Conservation (phyloP, 805 yeast genomes). For the Barnettozyma pratensis region DNA sequence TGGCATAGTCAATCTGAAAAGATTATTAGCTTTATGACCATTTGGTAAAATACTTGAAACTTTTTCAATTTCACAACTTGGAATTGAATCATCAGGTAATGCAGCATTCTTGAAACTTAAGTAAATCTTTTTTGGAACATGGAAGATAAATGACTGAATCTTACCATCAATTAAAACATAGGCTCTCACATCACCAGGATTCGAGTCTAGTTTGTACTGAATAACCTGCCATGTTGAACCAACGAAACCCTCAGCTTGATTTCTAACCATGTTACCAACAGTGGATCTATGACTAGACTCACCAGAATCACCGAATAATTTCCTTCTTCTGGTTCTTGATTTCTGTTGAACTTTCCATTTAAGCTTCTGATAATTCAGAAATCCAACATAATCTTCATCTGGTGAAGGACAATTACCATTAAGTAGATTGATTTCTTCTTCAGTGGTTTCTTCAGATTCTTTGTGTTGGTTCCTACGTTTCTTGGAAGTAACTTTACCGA, state of each 20-base stretch:
- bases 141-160: conserved; percentile 67
- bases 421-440: conserved; percentile 46
- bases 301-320: conserved; percentile 67
- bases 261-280: conserved; percentile 65
- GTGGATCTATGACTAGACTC: conserved; percentile 50
- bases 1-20: conserved; percentile 64
- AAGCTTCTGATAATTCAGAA: conserved; percentile 72
- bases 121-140: conserved; percentile 68
- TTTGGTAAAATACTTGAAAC: conserved; percentile 65
- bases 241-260: conserved; percentile 75
- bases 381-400: conserved; percentile 59
- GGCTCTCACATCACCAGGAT: conserved; percentile 76
- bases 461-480: conserved; percentile 29
- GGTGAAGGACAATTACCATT: conserved; percentile 61
- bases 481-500: conserved; percentile 34
- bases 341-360: conserved; percentile 81
- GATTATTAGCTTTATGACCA: conserved; percentile 45
- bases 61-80: conserved; percentile 51
- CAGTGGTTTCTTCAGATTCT: conserved; percentile 31
- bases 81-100: conserved; percentile 37
- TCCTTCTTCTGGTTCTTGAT: conserved; percentile 64
- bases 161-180: conserved; percentile 63
- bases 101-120: conserved; percentile 54
- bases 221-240: conserved; percentile 82
- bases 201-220: conserved; percentile 54